Evolutionary conservation across 1,139 yeast species (phyloP).

Genomic region (Suhomyces coccinellae): DNA sequence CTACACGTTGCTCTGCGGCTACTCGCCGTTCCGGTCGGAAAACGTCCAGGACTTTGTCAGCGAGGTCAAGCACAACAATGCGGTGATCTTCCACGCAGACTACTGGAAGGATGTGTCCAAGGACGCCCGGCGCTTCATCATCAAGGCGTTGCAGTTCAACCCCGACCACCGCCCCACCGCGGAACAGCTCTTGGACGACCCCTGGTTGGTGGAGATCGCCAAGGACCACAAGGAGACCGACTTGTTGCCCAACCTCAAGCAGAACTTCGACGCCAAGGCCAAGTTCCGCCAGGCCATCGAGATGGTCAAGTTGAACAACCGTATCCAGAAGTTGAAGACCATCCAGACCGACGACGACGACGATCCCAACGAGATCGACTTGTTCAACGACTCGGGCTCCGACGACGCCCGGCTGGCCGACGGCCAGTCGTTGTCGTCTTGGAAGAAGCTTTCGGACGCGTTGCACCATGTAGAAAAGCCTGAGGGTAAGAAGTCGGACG

Average conservation of each 20-base stretch:
- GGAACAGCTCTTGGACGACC: constrained; percentile 57
- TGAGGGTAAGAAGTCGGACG: constrained; percentile 16
- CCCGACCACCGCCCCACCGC: constrained; percentile 73
- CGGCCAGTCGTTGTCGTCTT: constrained; percentile 12
- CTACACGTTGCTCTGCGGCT: constrained; percentile 87
- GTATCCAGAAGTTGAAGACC: constrained; percentile 64
- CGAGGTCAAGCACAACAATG: constrained; percentile 69
- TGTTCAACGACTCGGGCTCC: constrained; percentile 32
- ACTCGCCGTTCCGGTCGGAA: constrained; percentile 88
- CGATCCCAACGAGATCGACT: constrained; percentile 50
- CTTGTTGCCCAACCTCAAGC: constrained; percentile 63
- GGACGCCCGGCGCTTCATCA: constrained; percentile 74
- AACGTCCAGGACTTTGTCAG: constrained; percentile 75
- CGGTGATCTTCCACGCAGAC: constrained; percentile 80
- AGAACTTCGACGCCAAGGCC: constrained; percentile 80
- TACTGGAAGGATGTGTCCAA: constrained; percentile 81
- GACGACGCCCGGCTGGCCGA: neutral
- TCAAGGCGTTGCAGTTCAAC: constrained; percentile 61
- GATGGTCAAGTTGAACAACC: constrained; percentile 71
- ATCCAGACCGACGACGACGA: constrained; percentile 55
- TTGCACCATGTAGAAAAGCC: constrained; percentile 16
- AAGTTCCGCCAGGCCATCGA: constrained; percentile 87
- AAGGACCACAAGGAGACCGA: constrained; percentile 54
- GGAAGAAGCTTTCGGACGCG: constrained; percentile 29
- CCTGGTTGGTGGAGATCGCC: constrained; percentile 64